Conservation (phyloP, 345 rosid genomes). For the Pugionium cornutum region DNA sequence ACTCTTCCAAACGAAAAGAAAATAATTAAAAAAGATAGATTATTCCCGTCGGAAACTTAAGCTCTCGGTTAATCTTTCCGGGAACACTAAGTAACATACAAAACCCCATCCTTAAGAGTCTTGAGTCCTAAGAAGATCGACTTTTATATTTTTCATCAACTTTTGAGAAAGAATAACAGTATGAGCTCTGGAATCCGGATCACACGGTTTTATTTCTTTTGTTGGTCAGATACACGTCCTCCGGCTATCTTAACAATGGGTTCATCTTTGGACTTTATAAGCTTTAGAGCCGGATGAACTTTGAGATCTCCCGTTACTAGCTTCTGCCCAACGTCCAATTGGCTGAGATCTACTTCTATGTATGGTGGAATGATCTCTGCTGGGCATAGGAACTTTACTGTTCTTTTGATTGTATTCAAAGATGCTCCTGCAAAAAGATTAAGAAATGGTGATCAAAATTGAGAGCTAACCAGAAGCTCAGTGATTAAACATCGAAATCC, state of each 20-base stretch:
- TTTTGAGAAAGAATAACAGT: conserved; percentile 30
- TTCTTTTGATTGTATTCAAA: conserved; percentile 87
- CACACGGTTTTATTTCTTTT: conserved; percentile 60
- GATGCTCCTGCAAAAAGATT: conserved; percentile 61
- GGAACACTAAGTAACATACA: conserved; percentile 35
- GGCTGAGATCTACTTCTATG: conserved; percentile 90
- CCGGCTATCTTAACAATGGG: conserved; percentile 78
- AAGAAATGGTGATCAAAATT: not conserved
- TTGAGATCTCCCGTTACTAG: conserved; percentile 79
- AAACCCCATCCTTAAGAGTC: conserved; percentile 20
- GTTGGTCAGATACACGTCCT: conserved; percentile 72
- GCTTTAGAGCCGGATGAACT: conserved; percentile 85
- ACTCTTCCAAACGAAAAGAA: conserved; percentile 18
- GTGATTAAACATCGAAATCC: conserved; percentile 11
- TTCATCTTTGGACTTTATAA: conserved; percentile 55
- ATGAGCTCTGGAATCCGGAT: too few relatives aligned
- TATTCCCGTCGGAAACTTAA: conserved; percentile 1
- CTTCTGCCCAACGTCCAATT: conserved; percentile 80
- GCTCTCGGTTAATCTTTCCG: too few relatives aligned
- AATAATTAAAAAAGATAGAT: conserved; percentile 23
- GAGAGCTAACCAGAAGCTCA: not conserved
- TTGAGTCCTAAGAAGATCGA: conserved; percentile 23
- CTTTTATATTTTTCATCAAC: conserved; percentile 16
- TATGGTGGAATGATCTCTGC: conserved; percentile 89
- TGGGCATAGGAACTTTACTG: conserved; percentile 80